Evolutionary conservation across 306 rosid species (phyloP).

Genomic region (Fragaria nilgerrensis): DNA sequence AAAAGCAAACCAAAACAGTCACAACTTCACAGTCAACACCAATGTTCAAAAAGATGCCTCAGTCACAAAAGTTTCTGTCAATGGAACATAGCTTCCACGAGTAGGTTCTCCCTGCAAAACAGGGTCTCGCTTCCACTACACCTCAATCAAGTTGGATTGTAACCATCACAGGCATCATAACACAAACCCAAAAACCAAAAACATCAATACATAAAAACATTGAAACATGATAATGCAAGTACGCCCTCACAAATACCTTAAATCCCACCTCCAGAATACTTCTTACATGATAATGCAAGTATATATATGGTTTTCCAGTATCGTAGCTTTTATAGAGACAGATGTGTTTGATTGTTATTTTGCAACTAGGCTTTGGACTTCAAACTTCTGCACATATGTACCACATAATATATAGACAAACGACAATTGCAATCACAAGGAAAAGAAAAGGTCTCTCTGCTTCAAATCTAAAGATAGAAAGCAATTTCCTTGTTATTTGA

Average conservation of each 20-base stretch:
- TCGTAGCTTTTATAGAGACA: neutral
- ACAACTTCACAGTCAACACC: neutral
- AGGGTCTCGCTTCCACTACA: conserved; percentile 38
- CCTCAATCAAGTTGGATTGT: conserved; percentile 55
- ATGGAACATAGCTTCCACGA: conserved; percentile 35
- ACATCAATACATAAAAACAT: too few relatives aligned
- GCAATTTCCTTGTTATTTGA: too few relatives aligned
- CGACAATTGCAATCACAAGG: neutral
- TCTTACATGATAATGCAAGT: too few relatives aligned
- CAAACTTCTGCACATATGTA: too few relatives aligned
- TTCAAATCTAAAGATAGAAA: too few relatives aligned
- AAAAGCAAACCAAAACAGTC: too few relatives aligned
- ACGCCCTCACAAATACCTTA: too few relatives aligned
- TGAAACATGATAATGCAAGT: too few relatives aligned
- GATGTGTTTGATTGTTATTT: neutral
- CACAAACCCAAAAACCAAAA: neutral
- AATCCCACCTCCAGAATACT: too few relatives aligned
- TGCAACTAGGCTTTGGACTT: neutral
- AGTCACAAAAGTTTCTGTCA: conserved; percentile 36
- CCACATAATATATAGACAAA: neutral
- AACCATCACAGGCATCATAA: conserved; percentile 30
- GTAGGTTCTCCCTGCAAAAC: conserved; percentile 43
- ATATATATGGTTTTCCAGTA: neutral
- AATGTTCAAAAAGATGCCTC: conserved; percentile 7
- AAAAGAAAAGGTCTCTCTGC: neutral